These are phyloP conservation scores for Trichoderma sp. DNA, from an alignment of 2,329 filamentous ascomycete species.

Conservation along the genomic window DNA sequence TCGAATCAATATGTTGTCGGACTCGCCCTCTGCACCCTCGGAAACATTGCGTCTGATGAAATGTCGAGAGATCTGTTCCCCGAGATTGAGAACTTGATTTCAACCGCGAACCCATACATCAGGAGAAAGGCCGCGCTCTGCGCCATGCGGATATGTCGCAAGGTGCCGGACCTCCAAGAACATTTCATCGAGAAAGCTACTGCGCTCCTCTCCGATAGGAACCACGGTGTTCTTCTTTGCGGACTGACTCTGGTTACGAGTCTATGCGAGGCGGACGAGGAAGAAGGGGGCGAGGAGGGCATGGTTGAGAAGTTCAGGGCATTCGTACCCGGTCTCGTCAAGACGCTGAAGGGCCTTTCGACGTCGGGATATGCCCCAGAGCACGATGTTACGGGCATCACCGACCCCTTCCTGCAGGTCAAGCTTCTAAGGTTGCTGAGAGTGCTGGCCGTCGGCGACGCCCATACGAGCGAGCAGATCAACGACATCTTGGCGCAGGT, in stretches of 20 bases:
- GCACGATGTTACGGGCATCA: constrained; percentile 97
- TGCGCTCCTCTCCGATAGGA: constrained; percentile 81
- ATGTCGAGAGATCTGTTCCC: constrained; percentile 98
- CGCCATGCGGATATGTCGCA: constrained; percentile 97
- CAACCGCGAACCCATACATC: constrained; percentile 97
- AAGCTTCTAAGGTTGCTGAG: constrained; percentile 87
- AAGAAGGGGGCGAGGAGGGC: constrained; percentile 83
- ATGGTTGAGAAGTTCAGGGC: constrained; percentile 89
- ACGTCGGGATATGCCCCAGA: constrained; percentile 96
- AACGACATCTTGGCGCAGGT: constrained; percentile 98
- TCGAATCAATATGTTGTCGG: constrained; percentile 98
- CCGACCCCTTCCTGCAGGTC: constrained; percentile 95
- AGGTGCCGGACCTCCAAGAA: constrained; percentile 94
- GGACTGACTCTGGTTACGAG: constrained; percentile 88
- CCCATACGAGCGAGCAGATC: constrained; percentile 89
- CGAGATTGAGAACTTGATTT: constrained; percentile 88
- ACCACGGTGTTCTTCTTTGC: constrained; percentile 91
- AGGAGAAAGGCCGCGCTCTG: constrained; percentile 95
- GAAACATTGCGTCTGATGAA: constrained; percentile 95
- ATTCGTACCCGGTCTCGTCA: constrained; percentile 79
- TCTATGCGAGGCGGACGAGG: constrained; percentile 92
- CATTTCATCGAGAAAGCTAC: constrained; percentile 96
- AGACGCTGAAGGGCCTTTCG: constrained; percentile 85
- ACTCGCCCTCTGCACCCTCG: constrained; percentile 89
- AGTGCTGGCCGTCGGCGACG: constrained; percentile 81